A percentile compares a stretch with the other conserved stretches of the same genome.
These are phyloP conservation scores for Citrus sp. DNA, from an alignment of 345 rosid species.

Conservation along the genomic window DNA sequence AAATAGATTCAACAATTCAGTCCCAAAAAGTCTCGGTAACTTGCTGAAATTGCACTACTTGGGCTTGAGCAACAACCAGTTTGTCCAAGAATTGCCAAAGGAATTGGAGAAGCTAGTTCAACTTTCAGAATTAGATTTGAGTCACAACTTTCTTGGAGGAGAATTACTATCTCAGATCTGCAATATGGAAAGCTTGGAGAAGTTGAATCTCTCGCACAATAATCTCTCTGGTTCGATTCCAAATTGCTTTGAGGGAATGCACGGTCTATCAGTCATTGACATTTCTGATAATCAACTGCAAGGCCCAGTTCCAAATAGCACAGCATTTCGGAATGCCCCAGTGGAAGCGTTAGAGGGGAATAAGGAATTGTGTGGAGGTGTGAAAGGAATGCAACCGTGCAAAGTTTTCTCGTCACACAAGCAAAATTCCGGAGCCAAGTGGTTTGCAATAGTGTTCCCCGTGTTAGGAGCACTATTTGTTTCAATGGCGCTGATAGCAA, in stretches of 20 bases:
- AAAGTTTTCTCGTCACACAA: too few species aligned
- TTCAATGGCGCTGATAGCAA: neutral
- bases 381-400: neutral
- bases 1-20: neutral
- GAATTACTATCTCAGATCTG: neutral
- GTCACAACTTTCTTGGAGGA: neutral
- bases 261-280: neutral
- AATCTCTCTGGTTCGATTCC: neutral
- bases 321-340: neutral
- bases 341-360: neutral
- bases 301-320: neutral
- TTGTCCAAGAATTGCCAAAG: neutral
- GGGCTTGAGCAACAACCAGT: neutral
- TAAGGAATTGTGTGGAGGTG: neutral
- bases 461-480: neutral
- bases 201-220: neutral
- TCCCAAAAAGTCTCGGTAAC: neutral
- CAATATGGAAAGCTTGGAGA: neutral
- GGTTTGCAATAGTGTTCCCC: neutral
- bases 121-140: neutral
- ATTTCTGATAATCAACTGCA: neutral
- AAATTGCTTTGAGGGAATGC: neutral
- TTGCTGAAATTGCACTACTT: neutral
- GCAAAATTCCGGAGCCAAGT: neutral
- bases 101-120: neutral